These are phyloP conservation scores for Colletotrichum sp. DNA, from an alignment of 2,329 filamentous ascomycete genomes.

Conservation along the genomic window DNA sequence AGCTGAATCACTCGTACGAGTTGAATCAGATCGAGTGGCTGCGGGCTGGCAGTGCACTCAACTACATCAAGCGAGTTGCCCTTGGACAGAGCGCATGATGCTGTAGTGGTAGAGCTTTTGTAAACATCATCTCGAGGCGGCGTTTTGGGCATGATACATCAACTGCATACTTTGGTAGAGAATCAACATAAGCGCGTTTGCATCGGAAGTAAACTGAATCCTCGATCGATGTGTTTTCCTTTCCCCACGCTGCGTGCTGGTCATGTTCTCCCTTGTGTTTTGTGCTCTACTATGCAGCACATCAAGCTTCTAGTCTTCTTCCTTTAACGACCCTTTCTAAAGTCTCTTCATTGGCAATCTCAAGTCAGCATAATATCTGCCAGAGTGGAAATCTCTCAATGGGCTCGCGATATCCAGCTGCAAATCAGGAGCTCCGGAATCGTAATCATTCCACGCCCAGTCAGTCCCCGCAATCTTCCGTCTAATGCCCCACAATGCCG, in stretches of 20 bases:
- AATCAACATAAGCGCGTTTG: neutral
- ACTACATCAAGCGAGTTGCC: slow-evolving; percentile 29
- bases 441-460: neutral
- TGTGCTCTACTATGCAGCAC: neutral
- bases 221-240: neutral
- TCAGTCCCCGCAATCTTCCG: neutral
- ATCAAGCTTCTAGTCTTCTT: accelerated
- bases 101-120: neutral
- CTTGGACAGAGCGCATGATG: neutral
- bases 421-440: neutral
- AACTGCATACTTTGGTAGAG: neutral
- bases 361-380: neutral
- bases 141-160: neutral
- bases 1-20: slow-evolving; percentile 37
- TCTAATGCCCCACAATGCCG: neutral
- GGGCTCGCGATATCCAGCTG: neutral
- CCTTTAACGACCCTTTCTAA: accelerated
- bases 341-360: neutral
- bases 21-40: slow-evolving; percentile 35
- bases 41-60: slow-evolving; percentile 38
- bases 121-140: neutral
- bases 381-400: neutral
- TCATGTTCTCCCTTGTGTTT: neutral
- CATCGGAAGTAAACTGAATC: neutral
- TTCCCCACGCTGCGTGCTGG: neutral